Conservation (phyloP, 2,329 filamentous ascomycete genomes). For the Fusarium verticillioides region DNA sequence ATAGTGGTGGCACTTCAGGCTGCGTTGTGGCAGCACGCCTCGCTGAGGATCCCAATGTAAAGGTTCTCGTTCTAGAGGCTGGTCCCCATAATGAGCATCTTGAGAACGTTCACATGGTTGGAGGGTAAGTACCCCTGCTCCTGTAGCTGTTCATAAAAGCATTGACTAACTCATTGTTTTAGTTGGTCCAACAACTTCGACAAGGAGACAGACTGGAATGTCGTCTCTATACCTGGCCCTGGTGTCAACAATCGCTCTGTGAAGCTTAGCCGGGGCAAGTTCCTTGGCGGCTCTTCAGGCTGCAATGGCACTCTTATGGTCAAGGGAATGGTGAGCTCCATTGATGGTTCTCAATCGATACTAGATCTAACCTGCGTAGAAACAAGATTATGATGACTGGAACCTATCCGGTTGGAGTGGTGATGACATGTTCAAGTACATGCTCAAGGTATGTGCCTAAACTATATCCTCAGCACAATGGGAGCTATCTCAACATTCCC, state of each 20-base stretch:
- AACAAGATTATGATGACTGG: conserved; percentile 66
- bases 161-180: not conserved
- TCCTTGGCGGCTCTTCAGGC: conserved; percentile 61
- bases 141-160: no score
- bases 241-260: conserved; percentile 56
- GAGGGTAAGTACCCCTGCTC: conserved; percentile 50
- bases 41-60: conserved; percentile 47
- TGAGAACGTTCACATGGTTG: conserved; percentile 62
- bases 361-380: conserved; percentile 27
- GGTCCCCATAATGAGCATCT: conserved; percentile 55
- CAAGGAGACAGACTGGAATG: conserved; percentile 63
- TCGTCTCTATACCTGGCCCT: conserved; percentile 54
- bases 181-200: conserved; percentile 60
- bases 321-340: conserved; percentile 50
- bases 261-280: conserved; percentile 60
- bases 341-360: no score
- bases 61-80: conserved; percentile 52
- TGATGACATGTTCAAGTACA: conserved; percentile 66
- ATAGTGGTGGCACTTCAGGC: conserved; percentile 51
- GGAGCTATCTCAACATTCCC: not conserved
- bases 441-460: conserved; percentile 58
- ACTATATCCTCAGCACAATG: not conserved
- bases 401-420: conserved; percentile 65
- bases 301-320: conserved; percentile 63
- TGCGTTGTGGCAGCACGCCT: conserved; percentile 53